Evolutionary conservation across 2,329 filamentous ascomycete species (phyloP), one percentile per base, ranked within the genome.

Genomic region (Madurella mycetomatis): DNA sequence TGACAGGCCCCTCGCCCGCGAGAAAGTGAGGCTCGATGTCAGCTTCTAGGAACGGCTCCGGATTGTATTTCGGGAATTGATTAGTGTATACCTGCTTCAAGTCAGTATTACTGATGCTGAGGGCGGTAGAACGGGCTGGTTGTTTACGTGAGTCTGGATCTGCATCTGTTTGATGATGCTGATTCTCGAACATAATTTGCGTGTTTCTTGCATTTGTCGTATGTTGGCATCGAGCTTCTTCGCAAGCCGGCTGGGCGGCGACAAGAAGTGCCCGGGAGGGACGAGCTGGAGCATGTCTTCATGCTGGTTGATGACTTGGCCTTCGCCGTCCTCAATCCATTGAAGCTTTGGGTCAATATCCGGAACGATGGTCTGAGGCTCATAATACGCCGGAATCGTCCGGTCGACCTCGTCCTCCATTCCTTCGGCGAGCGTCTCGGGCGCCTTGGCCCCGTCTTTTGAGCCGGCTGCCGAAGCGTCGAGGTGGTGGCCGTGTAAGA

Each of bases 101-200:
- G 57, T 72, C 53, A 71, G 67, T 60, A 49, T 60, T 31, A 9
- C 19, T 43, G 16, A 5, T 42, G 34, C 41, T 11, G 9, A 30
- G 13, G 37, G 47, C 8, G 40, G 30, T 31, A 47, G 66, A 37
- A 15, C 34, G 9, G 34, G 4, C 34, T 11, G 9, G 34, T 11
- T 76, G 67, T 65, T 41, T 82, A 90, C 89, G 81, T 96, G 94
- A 49, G 91, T 90, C 70, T 99, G 94, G 51, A 97, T 84, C 73
- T 99, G 94, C 94, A 99, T 99, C 74, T 99, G 94, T 75, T 97
- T 99, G 69, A 99, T 94, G 58, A 99, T 90, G 47, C 90, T 87
- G 68, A 99, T 96, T 73, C 97, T 99, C 11, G 91, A 91, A 65
- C 91, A 95, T 31, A 99, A 81, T 68, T 96, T 97, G 62, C 94